A percentile compares a stretch with the other conserved stretches of the same genome.
Evolutionary conservation across 352 stramenopile genomes (phyloP).

Genomic region (Peronospora belbahrii): DNA sequence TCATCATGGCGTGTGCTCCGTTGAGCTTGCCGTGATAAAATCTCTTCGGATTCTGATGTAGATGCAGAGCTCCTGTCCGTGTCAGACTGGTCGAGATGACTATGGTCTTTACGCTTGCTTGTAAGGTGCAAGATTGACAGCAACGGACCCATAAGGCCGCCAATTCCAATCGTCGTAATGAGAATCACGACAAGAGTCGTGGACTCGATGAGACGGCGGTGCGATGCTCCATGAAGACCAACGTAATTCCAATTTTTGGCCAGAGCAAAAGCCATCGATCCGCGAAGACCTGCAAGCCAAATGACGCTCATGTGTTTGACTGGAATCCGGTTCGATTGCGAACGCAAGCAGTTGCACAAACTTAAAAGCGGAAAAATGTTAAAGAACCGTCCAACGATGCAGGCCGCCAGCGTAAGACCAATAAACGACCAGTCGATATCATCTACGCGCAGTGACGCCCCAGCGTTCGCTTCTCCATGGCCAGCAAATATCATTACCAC

Average conservation of each 20-base stretch:
- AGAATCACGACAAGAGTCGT: constrained; percentile 85
- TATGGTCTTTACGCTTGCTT: constrained; percentile 31
- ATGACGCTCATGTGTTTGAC: constrained; percentile 79
- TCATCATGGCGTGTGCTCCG: constrained; percentile 50
- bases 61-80: constrained; percentile 34
- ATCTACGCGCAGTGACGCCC: constrained; percentile 53
- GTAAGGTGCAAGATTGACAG: constrained; percentile 42
- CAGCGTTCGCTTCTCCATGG: constrained; percentile 48
- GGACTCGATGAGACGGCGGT: constrained; percentile 77
- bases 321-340: constrained; percentile 46
- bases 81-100: constrained; percentile 28
- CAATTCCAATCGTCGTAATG: constrained; percentile 79
- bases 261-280: constrained; percentile 90
- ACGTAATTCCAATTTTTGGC: constrained; percentile 83
- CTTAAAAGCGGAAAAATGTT: constrained; percentile 75
- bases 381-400: constrained; percentile 58
- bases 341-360: constrained; percentile 63
- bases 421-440: constrained; percentile 83
- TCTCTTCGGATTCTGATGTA: constrained; percentile 26
- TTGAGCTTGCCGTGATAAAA: constrained; percentile 16
- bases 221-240: constrained; percentile 50
- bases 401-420: constrained; percentile 59
- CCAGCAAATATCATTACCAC: constrained; percentile 79
- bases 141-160: constrained; percentile 65
- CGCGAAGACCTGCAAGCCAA: constrained; percentile 90